Evolutionary conservation across 495 filamentous ascomycete genomes (phyloP).

Genomic region (Sabuloglossum arenarium): DNA sequence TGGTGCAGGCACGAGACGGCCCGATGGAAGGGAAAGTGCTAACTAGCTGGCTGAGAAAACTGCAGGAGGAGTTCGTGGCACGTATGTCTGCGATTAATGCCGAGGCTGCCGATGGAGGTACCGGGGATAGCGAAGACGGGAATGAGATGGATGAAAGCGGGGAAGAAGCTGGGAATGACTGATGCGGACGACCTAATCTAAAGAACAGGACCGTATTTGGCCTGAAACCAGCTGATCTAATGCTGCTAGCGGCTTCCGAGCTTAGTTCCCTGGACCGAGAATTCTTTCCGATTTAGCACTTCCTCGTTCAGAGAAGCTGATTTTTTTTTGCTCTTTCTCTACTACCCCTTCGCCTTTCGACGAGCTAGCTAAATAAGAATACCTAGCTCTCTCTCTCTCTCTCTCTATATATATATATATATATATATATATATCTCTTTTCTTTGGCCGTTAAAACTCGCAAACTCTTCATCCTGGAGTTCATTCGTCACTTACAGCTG

Average conservation of each 20-base stretch:
- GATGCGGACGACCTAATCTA: too few species aligned
- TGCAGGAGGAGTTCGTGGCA: slow-evolving; percentile 58
- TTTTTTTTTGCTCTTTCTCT: neutral
- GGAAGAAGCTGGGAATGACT: slow-evolving; percentile 7
- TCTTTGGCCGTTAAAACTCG: too few species aligned
- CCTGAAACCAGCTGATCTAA: too few species aligned
- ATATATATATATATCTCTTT: neutral
- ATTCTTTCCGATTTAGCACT: too few species aligned
- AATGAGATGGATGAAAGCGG: slow-evolving; percentile 3
- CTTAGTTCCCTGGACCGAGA: too few species aligned
- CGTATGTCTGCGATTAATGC: slow-evolving; percentile 44
- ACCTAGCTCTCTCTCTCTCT: neutral
- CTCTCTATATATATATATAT: neutral
- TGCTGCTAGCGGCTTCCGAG: too few species aligned
- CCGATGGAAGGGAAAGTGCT: slow-evolving; percentile 45
- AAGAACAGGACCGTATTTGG: too few species aligned
- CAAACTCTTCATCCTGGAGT: too few species aligned
- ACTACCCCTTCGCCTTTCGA: neutral
- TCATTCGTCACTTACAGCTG: too few species aligned
- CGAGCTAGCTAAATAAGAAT: neutral
- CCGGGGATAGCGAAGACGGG: neutral
- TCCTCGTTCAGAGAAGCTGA: too few species aligned
- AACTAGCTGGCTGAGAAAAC: slow-evolving; percentile 37
- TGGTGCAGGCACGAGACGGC: slow-evolving; percentile 48
- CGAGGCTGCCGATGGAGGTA: slow-evolving; percentile 8